phyloP scores from a whole-genome alignment of 2,329 filamentous ascomycete genomes.

The Botrytis fragariae region DNA sequence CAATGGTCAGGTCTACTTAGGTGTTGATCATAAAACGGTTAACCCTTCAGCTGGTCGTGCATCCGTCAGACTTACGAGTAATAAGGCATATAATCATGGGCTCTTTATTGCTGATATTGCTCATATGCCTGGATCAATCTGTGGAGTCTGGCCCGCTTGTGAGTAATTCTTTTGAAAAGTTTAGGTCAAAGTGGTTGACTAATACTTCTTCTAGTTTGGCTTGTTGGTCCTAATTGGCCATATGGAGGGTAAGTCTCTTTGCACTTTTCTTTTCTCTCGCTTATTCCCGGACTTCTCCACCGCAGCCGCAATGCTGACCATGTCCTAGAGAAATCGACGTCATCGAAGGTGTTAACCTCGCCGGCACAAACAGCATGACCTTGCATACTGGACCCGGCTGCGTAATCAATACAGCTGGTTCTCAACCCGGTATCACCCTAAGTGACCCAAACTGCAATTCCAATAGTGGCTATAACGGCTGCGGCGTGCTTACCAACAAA shows the following conservation, averaged over 20 bases:
- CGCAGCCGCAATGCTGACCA: background rate
- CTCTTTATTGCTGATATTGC: constrained; percentile 57
- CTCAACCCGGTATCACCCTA: constrained; percentile 44
- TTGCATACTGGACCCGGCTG: constrained; percentile 66
- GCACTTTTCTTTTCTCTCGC: too few relatives aligned
- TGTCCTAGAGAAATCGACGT: constrained; percentile 68
- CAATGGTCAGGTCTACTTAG: constrained; percentile 61
- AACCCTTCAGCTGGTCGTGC: constrained; percentile 58
- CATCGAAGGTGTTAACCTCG: constrained; percentile 71
- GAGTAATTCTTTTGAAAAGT: background rate
- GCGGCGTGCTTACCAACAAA: constrained; percentile 51
- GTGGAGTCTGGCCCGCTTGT: constrained; percentile 59
- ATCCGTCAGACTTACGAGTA: constrained; percentile 65
- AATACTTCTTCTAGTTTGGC: constrained; percentile 39
- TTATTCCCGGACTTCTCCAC: background rate
- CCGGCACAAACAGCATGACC: constrained; percentile 58
- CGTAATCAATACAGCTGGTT: constrained; percentile 50
- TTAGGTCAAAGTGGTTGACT: background rate
- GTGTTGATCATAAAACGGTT: constrained; percentile 61
- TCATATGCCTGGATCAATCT: constrained; percentile 56
- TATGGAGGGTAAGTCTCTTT: constrained; percentile 44
- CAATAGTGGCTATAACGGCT: constrained; percentile 52
- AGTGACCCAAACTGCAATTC: constrained; percentile 57
- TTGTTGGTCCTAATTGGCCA: constrained; percentile 66
- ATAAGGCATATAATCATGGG: constrained; percentile 52